Conservation (phyloP, 441 rosid species). For the Erodium moschatum region DNA sequence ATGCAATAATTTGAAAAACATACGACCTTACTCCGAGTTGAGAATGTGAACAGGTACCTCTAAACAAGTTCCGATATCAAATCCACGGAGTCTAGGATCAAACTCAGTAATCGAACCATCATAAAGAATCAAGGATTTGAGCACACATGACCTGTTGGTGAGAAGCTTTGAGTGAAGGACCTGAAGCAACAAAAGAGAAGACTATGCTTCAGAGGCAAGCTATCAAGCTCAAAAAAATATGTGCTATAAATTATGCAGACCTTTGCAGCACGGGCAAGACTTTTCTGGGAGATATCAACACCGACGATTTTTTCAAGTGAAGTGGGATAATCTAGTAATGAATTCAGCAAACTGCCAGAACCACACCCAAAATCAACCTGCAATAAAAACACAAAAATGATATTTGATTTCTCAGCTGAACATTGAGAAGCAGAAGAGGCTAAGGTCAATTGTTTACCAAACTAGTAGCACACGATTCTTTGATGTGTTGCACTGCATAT, state of each 20-base stretch:
- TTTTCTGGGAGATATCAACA: slow-evolving; percentile 70
- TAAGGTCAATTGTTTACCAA: slow-evolving; percentile 39
- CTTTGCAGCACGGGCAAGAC: slow-evolving; percentile 90
- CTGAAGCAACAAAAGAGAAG: slow-evolving; percentile 33
- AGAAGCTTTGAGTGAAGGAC: slow-evolving; percentile 71
- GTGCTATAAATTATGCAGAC: slow-evolving; percentile 28
- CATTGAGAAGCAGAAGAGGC: slow-evolving; percentile 3
- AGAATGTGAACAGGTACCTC: slow-evolving; percentile 45
- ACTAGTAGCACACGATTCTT: slow-evolving; percentile 56
- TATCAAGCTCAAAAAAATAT: not conserved
- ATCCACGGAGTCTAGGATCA: slow-evolving; percentile 54
- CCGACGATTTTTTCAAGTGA: slow-evolving; percentile 67
- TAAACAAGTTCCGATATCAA: slow-evolving; percentile 86
- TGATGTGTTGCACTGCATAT: slow-evolving; percentile 75
- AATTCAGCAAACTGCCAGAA: slow-evolving; percentile 82
- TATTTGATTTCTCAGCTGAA: slow-evolving; percentile 11
- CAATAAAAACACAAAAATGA: slow-evolving; percentile 16
- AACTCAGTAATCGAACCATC: slow-evolving; percentile 72
- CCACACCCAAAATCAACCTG: slow-evolving; percentile 95
- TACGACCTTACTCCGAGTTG: not conserved
- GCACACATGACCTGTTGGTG: slow-evolving; percentile 25
- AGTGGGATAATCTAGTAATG: slow-evolving; percentile 67
- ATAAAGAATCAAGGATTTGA: slow-evolving; percentile 66
- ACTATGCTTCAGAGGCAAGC: not conserved
- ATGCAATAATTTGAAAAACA: not conserved